Percentiles rank a stretch among this genome's conserved stretches.
These are phyloP conservation scores for Curvularia hawaiiensis DNA, from an alignment of 2,329 filamentous ascomycete genomes.

Conservation along the genomic window DNA sequence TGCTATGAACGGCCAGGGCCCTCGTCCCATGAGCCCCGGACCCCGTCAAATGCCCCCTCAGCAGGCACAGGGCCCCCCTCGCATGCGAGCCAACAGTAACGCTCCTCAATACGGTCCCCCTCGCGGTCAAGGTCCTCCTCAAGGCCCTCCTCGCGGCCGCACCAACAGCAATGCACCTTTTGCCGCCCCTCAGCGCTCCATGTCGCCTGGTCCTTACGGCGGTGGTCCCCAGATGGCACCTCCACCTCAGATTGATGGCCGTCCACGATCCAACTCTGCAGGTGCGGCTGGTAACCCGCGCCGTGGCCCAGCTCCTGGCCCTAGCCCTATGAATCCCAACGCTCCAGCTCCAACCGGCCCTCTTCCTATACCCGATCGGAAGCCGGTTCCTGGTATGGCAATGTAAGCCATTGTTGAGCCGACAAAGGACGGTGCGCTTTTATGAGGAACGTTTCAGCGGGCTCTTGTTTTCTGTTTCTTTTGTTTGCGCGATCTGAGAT, in stretches of 20 bases:
- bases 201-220: conserved; percentile 49
- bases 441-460: conserved; percentile 34
- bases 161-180: conserved; percentile 49
- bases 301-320: conserved; percentile 40
- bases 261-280: conserved; percentile 47
- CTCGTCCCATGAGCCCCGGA: conserved; percentile 50
- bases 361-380: conserved; percentile 46
- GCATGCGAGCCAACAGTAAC: conserved; percentile 20
- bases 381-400: conserved; percentile 56
- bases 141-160: conserved; percentile 34
- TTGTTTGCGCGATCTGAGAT: conserved; percentile 6
- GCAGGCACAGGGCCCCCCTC: conserved; percentile 31
- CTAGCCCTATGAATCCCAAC: conserved; percentile 47
- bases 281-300: conserved; percentile 36
- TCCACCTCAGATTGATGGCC: conserved; percentile 39
- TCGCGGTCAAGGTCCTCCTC: conserved; percentile 35
- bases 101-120: conserved; percentile 13
- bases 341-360: conserved; percentile 5
- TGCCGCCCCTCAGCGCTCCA: conserved; percentile 42
- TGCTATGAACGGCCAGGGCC: conserved; percentile 49
- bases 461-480: conserved; percentile 18
- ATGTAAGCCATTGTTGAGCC: conserved; percentile 32
- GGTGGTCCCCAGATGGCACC: conserved; percentile 41
- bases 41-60: conserved; percentile 37
- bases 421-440: conserved; percentile 15